phyloP scores from a whole-genome alignment of 208 protist species.

The Acanthamoeba triangularis region DNA sequence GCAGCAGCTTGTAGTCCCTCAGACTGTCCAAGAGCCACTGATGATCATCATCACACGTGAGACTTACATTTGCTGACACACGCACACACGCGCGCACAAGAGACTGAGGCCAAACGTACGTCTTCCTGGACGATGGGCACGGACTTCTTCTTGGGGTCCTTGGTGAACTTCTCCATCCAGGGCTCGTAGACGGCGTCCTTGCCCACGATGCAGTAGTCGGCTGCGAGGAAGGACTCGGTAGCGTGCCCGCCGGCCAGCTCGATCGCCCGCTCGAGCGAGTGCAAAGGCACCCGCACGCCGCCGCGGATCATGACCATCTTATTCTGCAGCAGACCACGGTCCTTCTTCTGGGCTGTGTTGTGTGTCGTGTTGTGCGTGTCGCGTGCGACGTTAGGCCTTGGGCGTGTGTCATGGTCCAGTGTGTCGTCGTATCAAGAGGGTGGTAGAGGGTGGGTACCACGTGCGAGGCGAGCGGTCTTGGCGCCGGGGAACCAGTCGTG shows the following conservation, averaged over 20 bases:
- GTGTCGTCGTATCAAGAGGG: neutral
- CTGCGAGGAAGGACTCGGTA: neutral
- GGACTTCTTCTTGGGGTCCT: slow-evolving; percentile 1
- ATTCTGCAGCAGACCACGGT: neutral
- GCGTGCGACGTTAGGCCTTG: neutral
- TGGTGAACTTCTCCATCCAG: slow-evolving; percentile 51
- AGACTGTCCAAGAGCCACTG: slow-evolving; percentile 57
- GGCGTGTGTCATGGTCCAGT: too few relatives aligned
- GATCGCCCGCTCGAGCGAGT: slow-evolving; percentile 42
- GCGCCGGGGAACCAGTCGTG: slow-evolving; percentile 56
- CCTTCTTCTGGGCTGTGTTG: neutral
- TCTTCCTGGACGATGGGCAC: slow-evolving; percentile 12
- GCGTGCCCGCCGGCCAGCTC: slow-evolving; percentile 4
- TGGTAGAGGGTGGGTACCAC: neutral
- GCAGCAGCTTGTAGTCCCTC: slow-evolving; percentile 28
- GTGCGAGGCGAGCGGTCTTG: slow-evolving; percentile 6
- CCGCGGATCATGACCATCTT: slow-evolving; percentile 41
- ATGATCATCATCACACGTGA: neutral
- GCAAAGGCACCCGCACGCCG: slow-evolving; percentile 6
- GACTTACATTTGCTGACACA: neutral
- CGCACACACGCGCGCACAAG: neutral
- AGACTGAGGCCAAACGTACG: neutral
- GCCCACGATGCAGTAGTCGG: slow-evolving; percentile 54
- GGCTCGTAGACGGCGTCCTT: slow-evolving; percentile 24
- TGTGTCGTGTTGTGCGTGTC: neutral